Conservation (phyloP, 106 monocot genomes). For the Platanthera guangdongensis region DNA sequence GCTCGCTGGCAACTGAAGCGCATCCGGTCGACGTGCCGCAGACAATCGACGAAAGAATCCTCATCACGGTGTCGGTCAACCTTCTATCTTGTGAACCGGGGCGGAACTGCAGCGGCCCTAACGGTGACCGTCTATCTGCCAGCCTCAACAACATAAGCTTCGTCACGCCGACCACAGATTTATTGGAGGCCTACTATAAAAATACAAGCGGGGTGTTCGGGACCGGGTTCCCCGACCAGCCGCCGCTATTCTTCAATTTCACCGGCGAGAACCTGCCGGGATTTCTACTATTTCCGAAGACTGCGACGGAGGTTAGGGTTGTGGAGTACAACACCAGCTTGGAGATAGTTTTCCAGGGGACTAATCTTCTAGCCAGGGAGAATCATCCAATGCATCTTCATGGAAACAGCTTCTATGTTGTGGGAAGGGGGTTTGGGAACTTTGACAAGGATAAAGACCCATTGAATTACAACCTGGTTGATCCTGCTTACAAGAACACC, state of each 20-base stretch:
- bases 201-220: conserved; percentile 20
- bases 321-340: conserved; percentile 32
- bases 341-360: conserved; percentile 66
- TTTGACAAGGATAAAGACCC: conserved; percentile 41
- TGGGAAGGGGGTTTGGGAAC: conserved; percentile 56
- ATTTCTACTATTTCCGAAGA: conserved; percentile 9
- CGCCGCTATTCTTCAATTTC: conserved; percentile 12
- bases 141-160: conserved; percentile 28
- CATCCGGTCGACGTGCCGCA: conserved; percentile 16
- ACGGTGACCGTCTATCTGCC: conserved; percentile 6
- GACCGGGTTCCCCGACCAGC: conserved; percentile 20
- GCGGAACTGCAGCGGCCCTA: neutral
- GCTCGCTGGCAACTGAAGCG: conserved; percentile 20
- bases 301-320: conserved; percentile 33
- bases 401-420: conserved; percentile 56
- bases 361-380: conserved; percentile 27
- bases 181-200: conserved; percentile 22
- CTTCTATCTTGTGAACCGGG: conserved; percentile 11
- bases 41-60: conserved; percentile 9
- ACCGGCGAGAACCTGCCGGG: neutral
- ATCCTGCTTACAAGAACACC: conserved; percentile 37
- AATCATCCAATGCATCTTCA: conserved; percentile 73
- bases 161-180: neutral
- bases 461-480: conserved; percentile 39
- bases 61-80: conserved; percentile 13